Percentiles rank a stretch among this genome's conserved stretches.
phyloP scores from a whole-genome alignment of 441 rosid species.

The Populus tomentosa region DNA sequence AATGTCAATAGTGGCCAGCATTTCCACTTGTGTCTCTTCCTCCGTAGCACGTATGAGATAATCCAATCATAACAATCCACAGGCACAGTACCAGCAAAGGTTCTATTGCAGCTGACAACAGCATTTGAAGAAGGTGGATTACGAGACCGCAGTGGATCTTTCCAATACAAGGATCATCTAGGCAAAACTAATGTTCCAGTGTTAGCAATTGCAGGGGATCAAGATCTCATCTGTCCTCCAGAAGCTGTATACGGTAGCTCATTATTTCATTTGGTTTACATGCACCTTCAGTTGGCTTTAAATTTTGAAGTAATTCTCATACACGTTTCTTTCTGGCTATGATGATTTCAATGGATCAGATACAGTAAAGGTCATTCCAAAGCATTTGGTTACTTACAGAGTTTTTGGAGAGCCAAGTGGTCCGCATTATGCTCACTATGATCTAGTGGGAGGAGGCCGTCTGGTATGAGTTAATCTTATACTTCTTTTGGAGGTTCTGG shows the following conservation, averaged over 20 bases:
- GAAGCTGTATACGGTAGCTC: slow-evolving; percentile 49
- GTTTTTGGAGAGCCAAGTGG: slow-evolving; percentile 57
- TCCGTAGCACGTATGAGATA: background rate
- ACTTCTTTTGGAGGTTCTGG: slow-evolving; percentile 8
- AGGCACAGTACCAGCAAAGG: slow-evolving; percentile 88
- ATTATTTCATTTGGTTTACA: background rate
- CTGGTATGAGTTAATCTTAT: slow-evolving; percentile 38
- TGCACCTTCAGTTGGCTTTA: background rate
- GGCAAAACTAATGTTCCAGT: slow-evolving; percentile 56
- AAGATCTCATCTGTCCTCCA: slow-evolving; percentile 85
- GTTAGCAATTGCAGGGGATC: slow-evolving; percentile 80
- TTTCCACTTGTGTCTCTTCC: background rate
- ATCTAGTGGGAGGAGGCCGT: slow-evolving; percentile 65
- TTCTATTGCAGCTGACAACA: slow-evolving; percentile 79
- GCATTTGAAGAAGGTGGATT: slow-evolving; percentile 78
- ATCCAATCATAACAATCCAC: slow-evolving; percentile 1
- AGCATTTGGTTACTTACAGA: slow-evolving; percentile 60
- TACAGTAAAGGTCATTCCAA: slow-evolving; percentile 62
- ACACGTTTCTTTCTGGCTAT: slow-evolving; percentile 1
- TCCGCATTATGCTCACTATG: slow-evolving; percentile 72
- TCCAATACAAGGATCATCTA: slow-evolving; percentile 67
- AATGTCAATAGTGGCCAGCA: background rate
- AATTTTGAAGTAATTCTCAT: background rate
- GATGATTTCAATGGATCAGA: slow-evolving; percentile 35
- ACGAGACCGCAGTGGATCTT: slow-evolving; percentile 56